Conservation (phyloP, 1,284 basidiomycete species). For the Ustilago hordei region DNA sequence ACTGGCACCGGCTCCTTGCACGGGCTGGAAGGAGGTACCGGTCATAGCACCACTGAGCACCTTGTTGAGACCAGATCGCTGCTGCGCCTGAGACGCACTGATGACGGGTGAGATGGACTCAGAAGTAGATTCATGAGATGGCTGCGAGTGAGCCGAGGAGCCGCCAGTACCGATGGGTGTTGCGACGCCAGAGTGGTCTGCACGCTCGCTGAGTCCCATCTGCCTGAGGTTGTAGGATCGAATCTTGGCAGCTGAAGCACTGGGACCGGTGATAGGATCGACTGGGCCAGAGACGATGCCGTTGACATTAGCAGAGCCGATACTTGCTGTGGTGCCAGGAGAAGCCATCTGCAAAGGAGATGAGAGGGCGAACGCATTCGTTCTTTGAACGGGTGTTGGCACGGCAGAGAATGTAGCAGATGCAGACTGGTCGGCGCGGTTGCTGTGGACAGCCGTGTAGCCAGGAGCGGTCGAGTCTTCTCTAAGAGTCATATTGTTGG, state of each 20-base stretch:
- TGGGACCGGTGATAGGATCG: constrained; percentile 41
- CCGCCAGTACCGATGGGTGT: constrained; percentile 56
- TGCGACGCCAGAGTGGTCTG: constrained; percentile 43
- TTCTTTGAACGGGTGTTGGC: constrained; percentile 10
- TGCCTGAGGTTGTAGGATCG: constrained; percentile 44
- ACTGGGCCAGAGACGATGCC: constrained; percentile 40
- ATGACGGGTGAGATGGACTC: constrained; percentile 30
- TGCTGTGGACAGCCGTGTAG: constrained; percentile 39
- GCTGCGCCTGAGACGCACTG: constrained; percentile 17
- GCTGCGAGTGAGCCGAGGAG: constrained; percentile 18
- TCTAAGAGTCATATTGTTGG: constrained; percentile 49
- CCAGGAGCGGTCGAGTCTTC: constrained; percentile 52
- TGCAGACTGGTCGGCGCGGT: constrained; percentile 4
- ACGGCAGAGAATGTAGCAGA: constrained; percentile 14
- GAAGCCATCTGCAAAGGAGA: constrained; percentile 33
- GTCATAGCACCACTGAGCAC: constrained; percentile 48
- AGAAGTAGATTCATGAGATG: constrained; percentile 11
- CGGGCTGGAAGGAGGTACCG: constrained; percentile 39
- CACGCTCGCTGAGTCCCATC: constrained; percentile 44
- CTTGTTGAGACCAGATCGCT: constrained; percentile 43
- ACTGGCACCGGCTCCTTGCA: constrained; percentile 55
- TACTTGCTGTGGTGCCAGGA: constrained; percentile 10
- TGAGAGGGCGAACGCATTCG: constrained; percentile 14
- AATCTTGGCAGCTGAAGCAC: constrained; percentile 34
- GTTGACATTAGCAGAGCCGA: constrained; percentile 4